These are phyloP conservation scores for Pyrrhoderma lamaoense DNA, from an alignment of 1,284 basidiomycete species.

Conservation along the genomic window DNA sequence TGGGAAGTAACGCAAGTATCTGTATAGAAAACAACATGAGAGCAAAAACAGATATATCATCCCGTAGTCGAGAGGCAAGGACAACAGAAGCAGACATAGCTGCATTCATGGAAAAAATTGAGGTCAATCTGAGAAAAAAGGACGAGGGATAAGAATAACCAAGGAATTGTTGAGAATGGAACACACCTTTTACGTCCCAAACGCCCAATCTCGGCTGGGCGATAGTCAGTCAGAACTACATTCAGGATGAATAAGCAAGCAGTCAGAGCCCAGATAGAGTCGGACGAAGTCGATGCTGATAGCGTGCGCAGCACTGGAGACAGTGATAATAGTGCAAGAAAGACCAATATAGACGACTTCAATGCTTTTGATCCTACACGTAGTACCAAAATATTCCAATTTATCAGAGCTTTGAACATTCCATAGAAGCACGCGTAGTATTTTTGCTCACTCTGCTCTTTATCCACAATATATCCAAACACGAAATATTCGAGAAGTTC, in stretches of 20 bases:
- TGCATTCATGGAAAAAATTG: constrained; percentile 90
- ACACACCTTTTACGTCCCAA: constrained; percentile 34
- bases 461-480: constrained; percentile 21
- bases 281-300: constrained; percentile 90
- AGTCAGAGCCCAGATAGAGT: constrained; percentile 94
- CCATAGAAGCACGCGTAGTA: background rate
- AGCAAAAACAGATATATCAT: constrained; percentile 85
- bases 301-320: constrained; percentile 89
- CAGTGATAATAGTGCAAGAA: constrained; percentile 82
- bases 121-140: constrained; percentile 56
- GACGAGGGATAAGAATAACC: background rate
- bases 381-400: too few species aligned
- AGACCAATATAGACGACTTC: constrained; percentile 77
- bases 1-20: constrained; percentile 80
- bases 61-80: constrained; percentile 81
- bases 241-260: constrained; percentile 58
- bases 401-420: background rate
- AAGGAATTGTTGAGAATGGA: background rate
- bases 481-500: constrained; percentile 41
- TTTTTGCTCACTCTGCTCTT: constrained; percentile 15
- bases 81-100: constrained; percentile 93
- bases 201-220: constrained; percentile 28
- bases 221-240: constrained; percentile 62
- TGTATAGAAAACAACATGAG: constrained; percentile 84
- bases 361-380: constrained; percentile 57